phyloP scores from a whole-genome alignment of 176 grass and related monocot species.

The Hyparrhenia diplandra region DNA sequence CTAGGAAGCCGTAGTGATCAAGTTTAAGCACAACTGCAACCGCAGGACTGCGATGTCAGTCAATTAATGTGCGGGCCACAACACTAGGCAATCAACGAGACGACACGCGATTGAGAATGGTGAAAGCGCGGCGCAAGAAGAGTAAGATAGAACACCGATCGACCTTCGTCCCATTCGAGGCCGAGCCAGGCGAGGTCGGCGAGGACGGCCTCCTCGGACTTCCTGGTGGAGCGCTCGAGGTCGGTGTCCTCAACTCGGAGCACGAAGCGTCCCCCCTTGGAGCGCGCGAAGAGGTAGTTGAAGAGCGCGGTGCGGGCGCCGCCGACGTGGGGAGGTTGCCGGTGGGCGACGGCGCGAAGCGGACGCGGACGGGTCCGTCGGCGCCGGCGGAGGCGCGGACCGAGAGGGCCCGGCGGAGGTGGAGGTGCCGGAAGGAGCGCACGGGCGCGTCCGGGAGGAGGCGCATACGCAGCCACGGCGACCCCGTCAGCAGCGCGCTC shows the following conservation, averaged over 20 bases:
- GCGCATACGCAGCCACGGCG: constrained; percentile 54
- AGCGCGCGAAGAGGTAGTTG: constrained; percentile 94
- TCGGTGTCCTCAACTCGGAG: constrained; percentile 93
- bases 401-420: constrained; percentile 38
- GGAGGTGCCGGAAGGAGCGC: constrained; percentile 11
- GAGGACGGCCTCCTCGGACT: constrained; percentile 86
- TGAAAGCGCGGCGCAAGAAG: background rate
- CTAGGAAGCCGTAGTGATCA: background rate
- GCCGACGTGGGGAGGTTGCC: constrained; percentile 88
- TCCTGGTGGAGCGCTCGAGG: constrained; percentile 75
- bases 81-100: background rate
- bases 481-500: constrained; percentile 33
- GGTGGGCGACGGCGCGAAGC: constrained; percentile 86
- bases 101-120: background rate
- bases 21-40: background rate
- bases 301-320: constrained; percentile 87
- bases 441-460: constrained; percentile 32
- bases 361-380: constrained; percentile 66
- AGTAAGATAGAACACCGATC: too few relatives aligned
- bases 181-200: constrained; percentile 87
- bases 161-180: constrained; percentile 97
- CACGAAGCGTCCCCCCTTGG: constrained; percentile 65
- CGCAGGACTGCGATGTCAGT: background rate
- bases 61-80: background rate
- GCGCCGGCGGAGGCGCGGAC: constrained; percentile 32